Percentiles rank a stretch among this genome's conserved stretches.
Evolutionary conservation across 139 green algal genomes (phyloP).

Genomic region (Klebsormidium nitens): DNA sequence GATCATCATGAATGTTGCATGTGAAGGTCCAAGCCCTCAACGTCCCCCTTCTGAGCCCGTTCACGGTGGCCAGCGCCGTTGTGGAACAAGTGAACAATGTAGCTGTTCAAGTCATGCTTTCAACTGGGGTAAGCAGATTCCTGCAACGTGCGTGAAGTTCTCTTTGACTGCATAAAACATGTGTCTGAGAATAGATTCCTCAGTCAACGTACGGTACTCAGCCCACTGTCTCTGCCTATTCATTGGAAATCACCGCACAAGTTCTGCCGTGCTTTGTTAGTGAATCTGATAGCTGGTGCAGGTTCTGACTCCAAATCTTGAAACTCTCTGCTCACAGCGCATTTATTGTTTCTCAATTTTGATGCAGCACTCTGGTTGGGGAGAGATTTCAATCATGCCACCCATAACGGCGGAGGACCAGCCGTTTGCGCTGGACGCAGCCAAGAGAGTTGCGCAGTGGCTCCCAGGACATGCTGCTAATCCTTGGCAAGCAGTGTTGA

Average conservation of each 20-base stretch:
- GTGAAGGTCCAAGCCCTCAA: constrained; percentile 15
- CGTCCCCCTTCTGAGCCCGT: constrained; percentile 23
- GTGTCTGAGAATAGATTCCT: too few relatives aligned
- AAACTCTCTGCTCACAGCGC: too few relatives aligned
- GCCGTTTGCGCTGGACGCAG: constrained; percentile 3
- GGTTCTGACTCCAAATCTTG: too few relatives aligned
- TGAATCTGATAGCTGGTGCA: too few relatives aligned
- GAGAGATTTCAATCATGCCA: constrained; percentile 15
- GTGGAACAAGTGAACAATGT: constrained; percentile 21
- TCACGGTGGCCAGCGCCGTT: constrained; percentile 20
- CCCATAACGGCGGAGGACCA: constrained; percentile 21
- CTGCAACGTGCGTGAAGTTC: too few relatives aligned
- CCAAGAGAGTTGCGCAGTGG: background rate
- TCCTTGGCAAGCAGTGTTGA: background rate
- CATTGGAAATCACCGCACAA: too few relatives aligned
- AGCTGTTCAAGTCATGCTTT: background rate
- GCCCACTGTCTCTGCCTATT: too few relatives aligned
- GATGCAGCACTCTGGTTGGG: constrained; percentile 1
- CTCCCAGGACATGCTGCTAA: background rate
- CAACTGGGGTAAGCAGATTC: too few relatives aligned
- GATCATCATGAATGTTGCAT: constrained; percentile 6
- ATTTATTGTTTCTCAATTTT: background rate
- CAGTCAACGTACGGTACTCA: too few relatives aligned
- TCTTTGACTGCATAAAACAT: too few relatives aligned
- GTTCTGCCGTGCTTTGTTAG: too few relatives aligned